phyloP scores from a whole-genome alignment of 2,329 filamentous ascomycete genomes.

The Scedosporium aurantiacum region DNA sequence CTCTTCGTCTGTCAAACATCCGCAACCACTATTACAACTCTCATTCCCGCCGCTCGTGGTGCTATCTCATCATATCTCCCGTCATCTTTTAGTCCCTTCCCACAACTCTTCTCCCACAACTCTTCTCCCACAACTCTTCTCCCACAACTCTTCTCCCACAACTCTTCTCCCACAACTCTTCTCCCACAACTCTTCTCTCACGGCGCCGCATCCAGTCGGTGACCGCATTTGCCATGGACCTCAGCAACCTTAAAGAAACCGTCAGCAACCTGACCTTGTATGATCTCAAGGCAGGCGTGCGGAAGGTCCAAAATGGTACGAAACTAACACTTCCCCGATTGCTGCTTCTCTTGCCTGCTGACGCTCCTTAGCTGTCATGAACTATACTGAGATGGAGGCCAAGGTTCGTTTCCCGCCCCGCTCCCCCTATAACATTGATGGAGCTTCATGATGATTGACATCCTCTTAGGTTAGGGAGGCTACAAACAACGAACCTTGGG shows the following conservation, averaged over 20 bases:
- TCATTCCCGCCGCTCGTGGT: no score
- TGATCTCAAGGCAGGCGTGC: conserved; percentile 87
- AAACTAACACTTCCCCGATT: not conserved
- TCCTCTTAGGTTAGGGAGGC: conserved; percentile 73
- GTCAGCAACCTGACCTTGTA: conserved; percentile 89
- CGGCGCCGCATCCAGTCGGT: not conserved
- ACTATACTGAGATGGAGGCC: conserved; percentile 88
- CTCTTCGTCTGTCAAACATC: no score
- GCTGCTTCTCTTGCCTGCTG: conserved; percentile 14
- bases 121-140: no score
- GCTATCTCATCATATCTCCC: no score
- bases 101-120: no score
- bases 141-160: no score
- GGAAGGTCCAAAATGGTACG: conserved; percentile 92
- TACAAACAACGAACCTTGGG: conserved; percentile 99
- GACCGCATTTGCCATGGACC: conserved; percentile 54
- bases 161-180: not conserved
- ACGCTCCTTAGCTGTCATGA: conserved; percentile 69
- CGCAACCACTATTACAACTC: no score
- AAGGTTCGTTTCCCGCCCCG: conserved; percentile 33
- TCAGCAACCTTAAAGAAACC: conserved; percentile 72
- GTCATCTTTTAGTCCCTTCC: no score
- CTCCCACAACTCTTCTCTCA: not conserved
- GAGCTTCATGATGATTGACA: conserved; percentile 11
- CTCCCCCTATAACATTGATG: conserved; percentile 4